These are phyloP conservation scores for Fusarium bulbicola DNA, from an alignment of 2,329 filamentous ascomycete genomes.

Conservation along the genomic window DNA sequence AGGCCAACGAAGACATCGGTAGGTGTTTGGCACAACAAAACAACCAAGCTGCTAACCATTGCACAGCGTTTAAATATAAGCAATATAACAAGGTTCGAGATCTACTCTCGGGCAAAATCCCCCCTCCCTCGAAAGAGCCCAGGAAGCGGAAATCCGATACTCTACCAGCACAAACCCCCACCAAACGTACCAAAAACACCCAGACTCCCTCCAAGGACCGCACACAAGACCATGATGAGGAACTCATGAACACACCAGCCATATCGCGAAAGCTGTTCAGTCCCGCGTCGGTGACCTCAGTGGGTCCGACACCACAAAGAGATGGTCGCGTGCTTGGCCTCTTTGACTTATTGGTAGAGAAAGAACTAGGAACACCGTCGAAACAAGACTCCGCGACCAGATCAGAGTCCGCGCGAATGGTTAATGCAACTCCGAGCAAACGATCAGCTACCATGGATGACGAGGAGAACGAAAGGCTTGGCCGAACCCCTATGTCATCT, in stretches of 20 bases:
- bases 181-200: constrained; percentile 59
- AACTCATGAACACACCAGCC: constrained; percentile 64
- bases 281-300: constrained; percentile 64
- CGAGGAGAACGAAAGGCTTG: constrained; percentile 47
- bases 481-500: constrained; percentile 62
- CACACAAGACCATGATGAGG: constrained; percentile 47
- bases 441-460: constrained; percentile 45
- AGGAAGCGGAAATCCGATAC: constrained; percentile 55
- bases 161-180: constrained; percentile 54
- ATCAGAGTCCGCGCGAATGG: constrained; percentile 19
- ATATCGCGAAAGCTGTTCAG: constrained; percentile 68
- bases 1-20: constrained; percentile 77
- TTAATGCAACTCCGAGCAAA: constrained; percentile 59
- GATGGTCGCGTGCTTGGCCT: constrained; percentile 80
- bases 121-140: constrained; percentile 50
- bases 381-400: constrained; percentile 47
- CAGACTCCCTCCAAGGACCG: constrained; percentile 58
- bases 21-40: constrained; percentile 37
- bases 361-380: constrained; percentile 60
- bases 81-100: constrained; percentile 75
- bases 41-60: background rate
- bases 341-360: constrained; percentile 73
- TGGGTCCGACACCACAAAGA: constrained; percentile 83
- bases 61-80: constrained; percentile 76
- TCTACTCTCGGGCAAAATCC: constrained; percentile 63